A percentile compares a stretch with the other conserved stretches of the same genome.
Evolutionary conservation across 106 monocot genomes (phyloP).

Genomic region (Posidonia australis): DNA sequence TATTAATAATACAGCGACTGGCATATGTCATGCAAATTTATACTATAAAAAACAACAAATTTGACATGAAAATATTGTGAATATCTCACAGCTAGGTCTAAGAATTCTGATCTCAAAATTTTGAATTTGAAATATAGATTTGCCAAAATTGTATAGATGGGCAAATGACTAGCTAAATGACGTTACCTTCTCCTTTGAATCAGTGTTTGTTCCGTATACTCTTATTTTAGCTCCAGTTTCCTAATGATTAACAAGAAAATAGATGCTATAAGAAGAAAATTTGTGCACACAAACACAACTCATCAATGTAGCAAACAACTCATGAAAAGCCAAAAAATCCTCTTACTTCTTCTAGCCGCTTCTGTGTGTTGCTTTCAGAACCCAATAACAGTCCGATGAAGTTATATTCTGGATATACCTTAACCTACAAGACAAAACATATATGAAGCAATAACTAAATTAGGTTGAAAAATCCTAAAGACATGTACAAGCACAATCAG

Average conservation of each 20-base stretch:
- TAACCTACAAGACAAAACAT: constrained; percentile 30
- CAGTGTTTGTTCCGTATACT: constrained; percentile 64
- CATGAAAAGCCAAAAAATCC: background rate
- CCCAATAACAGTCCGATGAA: constrained; percentile 70
- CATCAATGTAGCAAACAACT: background rate
- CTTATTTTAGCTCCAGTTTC: constrained; percentile 84
- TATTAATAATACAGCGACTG: too few species aligned
- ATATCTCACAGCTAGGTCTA: too few species aligned
- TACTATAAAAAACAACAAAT: too few species aligned
- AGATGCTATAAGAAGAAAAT: constrained; percentile 6
- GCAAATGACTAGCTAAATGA: too few species aligned
- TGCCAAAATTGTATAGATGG: too few species aligned
- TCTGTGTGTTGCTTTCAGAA: constrained; percentile 73
- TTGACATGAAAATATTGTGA: too few species aligned
- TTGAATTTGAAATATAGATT: too few species aligned
- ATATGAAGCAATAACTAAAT: background rate
- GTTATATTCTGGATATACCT: constrained; percentile 51
- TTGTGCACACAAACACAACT: background rate
- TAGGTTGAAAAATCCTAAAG: background rate
- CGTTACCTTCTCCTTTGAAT: constrained; percentile 66
- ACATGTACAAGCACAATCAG: background rate
- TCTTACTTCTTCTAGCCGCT: constrained; percentile 78
- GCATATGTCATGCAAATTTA: too few species aligned
- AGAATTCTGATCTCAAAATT: too few species aligned
- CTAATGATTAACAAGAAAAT: constrained; percentile 22